Evolutionary conservation across 208 protist species (phyloP).

Genomic region (Trichomonas vaginalis): DNA sequence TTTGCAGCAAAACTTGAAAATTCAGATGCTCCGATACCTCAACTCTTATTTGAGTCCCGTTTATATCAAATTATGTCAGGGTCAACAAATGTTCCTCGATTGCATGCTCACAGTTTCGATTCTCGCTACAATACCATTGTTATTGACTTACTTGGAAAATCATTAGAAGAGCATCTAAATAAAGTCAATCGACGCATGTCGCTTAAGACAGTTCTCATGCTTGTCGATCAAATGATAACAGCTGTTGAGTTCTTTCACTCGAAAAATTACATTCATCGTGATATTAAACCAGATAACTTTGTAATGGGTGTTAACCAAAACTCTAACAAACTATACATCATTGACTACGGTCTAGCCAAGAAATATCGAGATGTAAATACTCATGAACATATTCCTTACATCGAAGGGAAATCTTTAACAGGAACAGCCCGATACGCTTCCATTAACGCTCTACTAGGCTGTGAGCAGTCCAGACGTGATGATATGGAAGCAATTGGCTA

Average conservation of each 20-base stretch:
- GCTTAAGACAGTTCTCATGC: constrained; percentile 91
- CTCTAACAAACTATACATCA: constrained; percentile 26
- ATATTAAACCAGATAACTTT: constrained; percentile 94
- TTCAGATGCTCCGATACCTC: constrained; percentile 65
- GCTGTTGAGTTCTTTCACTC: constrained; percentile 86
- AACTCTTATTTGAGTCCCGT: constrained; percentile 87
- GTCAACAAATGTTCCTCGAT: constrained; percentile 75
- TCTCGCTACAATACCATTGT: constrained; percentile 94
- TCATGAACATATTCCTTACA: constrained; percentile 93
- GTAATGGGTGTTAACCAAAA: constrained; percentile 71
- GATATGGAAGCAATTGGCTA: constrained; percentile 78
- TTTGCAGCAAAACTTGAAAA: constrained; percentile 26
- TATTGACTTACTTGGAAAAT: constrained; percentile 92
- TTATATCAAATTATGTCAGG: constrained; percentile 66
- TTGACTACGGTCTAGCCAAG: constrained; percentile 76
- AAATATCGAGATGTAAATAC: constrained; percentile 91
- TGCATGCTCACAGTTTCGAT: constrained; percentile 75
- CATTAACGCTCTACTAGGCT: constrained; percentile 96
- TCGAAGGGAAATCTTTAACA: constrained; percentile 93
- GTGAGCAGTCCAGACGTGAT: constrained; percentile 59
- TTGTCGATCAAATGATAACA: constrained; percentile 83
- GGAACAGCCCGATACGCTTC: constrained; percentile 96
- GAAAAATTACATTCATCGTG: constrained; percentile 87
- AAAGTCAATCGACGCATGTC: constrained; percentile 50
- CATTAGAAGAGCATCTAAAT: constrained; percentile 88